Base-by-base conservation (phyloP, 2,329 filamentous ascomycete genomes). In the Endoconidiophora laricicola region DNA sequence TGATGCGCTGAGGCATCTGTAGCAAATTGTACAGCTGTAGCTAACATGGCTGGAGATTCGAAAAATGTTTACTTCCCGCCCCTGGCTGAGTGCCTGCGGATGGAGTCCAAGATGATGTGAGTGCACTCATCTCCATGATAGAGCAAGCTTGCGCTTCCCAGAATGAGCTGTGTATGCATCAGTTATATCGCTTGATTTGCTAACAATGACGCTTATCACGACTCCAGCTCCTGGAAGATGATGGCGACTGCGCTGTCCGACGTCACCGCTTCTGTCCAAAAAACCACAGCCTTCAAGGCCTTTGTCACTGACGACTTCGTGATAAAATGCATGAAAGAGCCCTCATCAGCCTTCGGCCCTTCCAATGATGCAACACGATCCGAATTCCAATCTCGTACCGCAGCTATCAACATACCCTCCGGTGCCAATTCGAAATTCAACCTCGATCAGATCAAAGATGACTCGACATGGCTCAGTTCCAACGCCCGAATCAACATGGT, bases 391-490 rank as follows among this genome's bases (percentile, higher is more conserved):
- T 83, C 83, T 18, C 87, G 81, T 64, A 94, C 85, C 1, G 83
- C 87, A 20, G 83, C 87, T 4, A 93, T 95, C 54, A 83, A 94
- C 61, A 77, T 87, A 45, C 78, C 85, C 1, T 78, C 83, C 16
- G 76, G 76, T 4, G 69, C 76, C 10, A 77, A 76, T 58, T 73
- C 76, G 39, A 75, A 76, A 51, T 85, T 82, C 61, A 78, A 88
- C 59, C 70, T 94, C 56, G 78, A 83, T 38, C 69, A 82, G 59
- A 78, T 96, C 62, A 94, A 94, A 66, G 76, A 78, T 44, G 88
- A 96, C 67, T 76, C 86, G 33, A 62, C 83, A 57, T 96, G 88
- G 87, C 69, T 98, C 55, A 88, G 86, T 64, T 78, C 82, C 58
- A 78, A 81, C 59, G 78, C 80, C 46, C 72, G 76, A 42, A 78